Base-by-base conservation (phyloP, 768 basidiomycete species). In the Panus rudis region DNA sequence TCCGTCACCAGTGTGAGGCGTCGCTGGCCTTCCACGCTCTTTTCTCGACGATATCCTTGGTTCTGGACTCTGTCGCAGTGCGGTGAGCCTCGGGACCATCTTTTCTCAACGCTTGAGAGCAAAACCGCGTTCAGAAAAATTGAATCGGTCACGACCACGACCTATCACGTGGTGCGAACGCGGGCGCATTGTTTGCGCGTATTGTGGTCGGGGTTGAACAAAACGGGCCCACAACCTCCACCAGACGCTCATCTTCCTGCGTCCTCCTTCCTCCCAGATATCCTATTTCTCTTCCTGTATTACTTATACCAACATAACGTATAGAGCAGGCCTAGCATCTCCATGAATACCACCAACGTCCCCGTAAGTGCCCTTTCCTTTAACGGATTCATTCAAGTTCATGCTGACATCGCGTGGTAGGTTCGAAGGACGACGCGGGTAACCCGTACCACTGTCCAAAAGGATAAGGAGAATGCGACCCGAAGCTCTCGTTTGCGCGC, bases 381-480 rank as follows among this genome's bases (percentile, higher is more conserved):
- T n/a, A 14, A 16, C 6, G 14, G 4, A 17, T 21, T 11, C 1
- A 12, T 37, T 20, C 38, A 13, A 26, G 12, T 22, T 5, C n/a
- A n/a, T 22, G 26, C 25, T 19, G 27, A 20, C 28, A 6, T 37
- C 23, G 13, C 19, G 25, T 5, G 16, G 17, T 50, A 85, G 84
- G 72, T 78, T 44, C 78, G 84, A 52, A 78, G 84, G 64, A 73
- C 75, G 37, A 75, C 77, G 45, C 72, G 59, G 39, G 79, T 60
- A 31, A 69, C 73, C 43, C 76, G 76, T 51, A 64, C 65, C 20
- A 63, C 71, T 43, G 69, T 73, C 37, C 68, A 67, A 55, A 78
- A 76, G 58, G 77, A 80, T 58, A 74, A 65, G 58, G 84, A 87
- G 71, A 87, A 85, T 58, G 76, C 78, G 43, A 77, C 81, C 41